Base-by-base conservation (phyloP, 805 yeast species). In the Starmera pachycereana region DNA sequence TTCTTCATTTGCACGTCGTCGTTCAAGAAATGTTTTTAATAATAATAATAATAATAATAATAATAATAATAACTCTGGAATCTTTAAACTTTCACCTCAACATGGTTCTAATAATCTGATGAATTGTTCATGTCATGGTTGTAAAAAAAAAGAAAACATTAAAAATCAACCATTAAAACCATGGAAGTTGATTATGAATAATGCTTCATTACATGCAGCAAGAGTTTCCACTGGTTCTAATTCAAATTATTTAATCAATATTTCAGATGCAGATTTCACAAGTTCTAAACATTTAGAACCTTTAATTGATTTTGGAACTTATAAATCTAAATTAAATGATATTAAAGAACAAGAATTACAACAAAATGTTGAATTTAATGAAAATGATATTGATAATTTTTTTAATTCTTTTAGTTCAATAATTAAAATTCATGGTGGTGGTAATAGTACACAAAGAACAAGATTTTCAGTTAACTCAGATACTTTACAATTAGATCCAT, bases 131-230 rank as follows among this genome's bases (percentile, higher is more conserved):
- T 22, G 27, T 22, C 4, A 22, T 22, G 27, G 27, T 8, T 22
- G 27, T 22, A 22, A 22, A 37, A 14, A 35, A 37, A 30, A 37
- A 36, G 32, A 36, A 18, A 25, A 32, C 27, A 12, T 32, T 18
- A n/a, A 31, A 8, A 22, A 22, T 22, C 27, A 33, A 33, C 12
- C 35, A 33, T 22, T 33, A 19, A 52, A 49, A 33, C 52, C 59
- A 1, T 60, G 63, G 58, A 55, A 47, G 35, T 52, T 55, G 4
- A 51, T 62, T 8, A 50, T 63, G 50, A 63, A 64, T 47, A 65
- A 60, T 27, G 51, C 60, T 0, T 62, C 69, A 1, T 47, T 63
- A 35, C 59, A 57, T 34, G 70, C 70, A 4, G 70, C 70, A 1
- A 38, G 60, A 33, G 45, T 59, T 16, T 65, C 67, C 3, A 61